Percentiles rank a stretch among this genome's conserved stretches.
Conservation (phyloP, 129 eudicot genomes). For the Daucus carota region DNA sequence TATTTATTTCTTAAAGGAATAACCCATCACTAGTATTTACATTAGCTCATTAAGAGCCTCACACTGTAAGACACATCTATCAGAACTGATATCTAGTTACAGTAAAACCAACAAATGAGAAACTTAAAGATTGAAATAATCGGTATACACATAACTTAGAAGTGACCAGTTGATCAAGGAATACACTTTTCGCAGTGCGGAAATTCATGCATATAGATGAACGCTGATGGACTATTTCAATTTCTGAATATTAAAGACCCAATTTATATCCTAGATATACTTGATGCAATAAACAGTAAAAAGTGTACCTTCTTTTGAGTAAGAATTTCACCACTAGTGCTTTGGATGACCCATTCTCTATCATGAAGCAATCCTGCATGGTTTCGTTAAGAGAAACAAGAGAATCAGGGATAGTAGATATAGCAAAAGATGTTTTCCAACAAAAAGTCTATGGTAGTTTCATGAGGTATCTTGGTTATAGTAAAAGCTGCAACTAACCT, state of each 20-base stretch:
- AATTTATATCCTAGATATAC: background rate
- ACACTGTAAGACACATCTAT: too few relatives aligned
- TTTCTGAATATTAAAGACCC: background rate
- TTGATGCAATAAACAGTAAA: background rate
- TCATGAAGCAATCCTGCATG: slow-evolving; percentile 77
- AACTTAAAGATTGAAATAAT: background rate
- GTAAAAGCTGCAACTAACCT: background rate
- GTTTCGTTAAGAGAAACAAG: background rate
- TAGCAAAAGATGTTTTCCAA: background rate
- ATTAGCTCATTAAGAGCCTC: too few relatives aligned
- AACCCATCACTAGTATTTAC: too few relatives aligned
- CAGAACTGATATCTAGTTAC: too few relatives aligned
- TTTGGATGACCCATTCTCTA: slow-evolving; percentile 93
- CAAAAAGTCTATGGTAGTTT: background rate
- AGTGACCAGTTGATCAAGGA: background rate
- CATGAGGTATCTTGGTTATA: background rate
- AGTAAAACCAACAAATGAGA: background rate
- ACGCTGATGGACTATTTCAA: background rate
- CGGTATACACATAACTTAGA: background rate
- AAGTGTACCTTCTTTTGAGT: slow-evolving; percentile 80
- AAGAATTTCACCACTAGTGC: slow-evolving; percentile 77
- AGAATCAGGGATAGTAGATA: background rate
- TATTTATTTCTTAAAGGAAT: too few relatives aligned
- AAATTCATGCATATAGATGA: background rate
- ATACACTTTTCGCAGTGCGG: background rate